A percentile compares a stretch with the other conserved stretches of the same genome.
phyloP scores from a whole-genome alignment of 768 basidiomycete species.

The Termitomyces eurrhizus region DNA sequence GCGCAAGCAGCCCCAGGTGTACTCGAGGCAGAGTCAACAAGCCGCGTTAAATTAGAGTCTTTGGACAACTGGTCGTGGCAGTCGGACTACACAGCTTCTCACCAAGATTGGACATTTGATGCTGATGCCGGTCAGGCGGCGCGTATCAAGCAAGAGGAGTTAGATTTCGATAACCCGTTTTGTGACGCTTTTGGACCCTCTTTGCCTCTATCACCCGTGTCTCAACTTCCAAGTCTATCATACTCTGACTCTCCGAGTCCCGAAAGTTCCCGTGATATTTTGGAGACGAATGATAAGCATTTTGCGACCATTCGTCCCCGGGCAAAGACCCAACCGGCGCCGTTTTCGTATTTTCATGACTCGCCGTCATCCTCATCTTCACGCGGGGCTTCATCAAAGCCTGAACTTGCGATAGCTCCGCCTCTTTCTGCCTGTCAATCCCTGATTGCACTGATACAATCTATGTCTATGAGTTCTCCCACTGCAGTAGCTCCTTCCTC shows the following conservation, averaged over 20 bases:
- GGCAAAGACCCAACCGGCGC: constrained; percentile 31
- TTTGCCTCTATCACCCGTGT: constrained; percentile 26
- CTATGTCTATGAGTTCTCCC: constrained; percentile 36
- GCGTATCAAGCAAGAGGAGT: constrained; percentile 45
- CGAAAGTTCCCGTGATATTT: constrained; percentile 9
- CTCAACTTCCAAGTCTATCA: constrained; percentile 23
- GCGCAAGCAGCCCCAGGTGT: constrained; percentile 31
- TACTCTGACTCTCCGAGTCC: constrained; percentile 23
- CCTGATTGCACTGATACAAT: constrained; percentile 36
- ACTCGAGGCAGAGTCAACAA: constrained; percentile 24
- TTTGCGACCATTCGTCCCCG: constrained; percentile 33
- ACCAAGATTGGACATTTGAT: constrained; percentile 24
- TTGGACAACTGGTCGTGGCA: constrained; percentile 46
- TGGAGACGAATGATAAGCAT: constrained; percentile 14
- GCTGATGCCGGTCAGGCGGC: constrained; percentile 27
- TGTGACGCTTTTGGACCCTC: constrained; percentile 22
- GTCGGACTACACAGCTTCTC: constrained; percentile 19
- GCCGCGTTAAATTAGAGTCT: constrained; percentile 40
- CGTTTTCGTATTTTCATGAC: constrained; percentile 20
- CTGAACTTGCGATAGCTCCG: constrained; percentile 18
- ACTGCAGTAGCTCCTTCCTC: constrained; percentile 28
- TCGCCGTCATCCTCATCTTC: constrained; percentile 10
- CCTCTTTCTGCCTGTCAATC: constrained; percentile 23
- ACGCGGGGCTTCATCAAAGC: constrained; percentile 19
- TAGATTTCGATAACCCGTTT: constrained; percentile 35